These are phyloP conservation scores for Pichia pseudocactophila DNA, from an alignment of 805 yeast genomes.

Conservation along the genomic window DNA sequence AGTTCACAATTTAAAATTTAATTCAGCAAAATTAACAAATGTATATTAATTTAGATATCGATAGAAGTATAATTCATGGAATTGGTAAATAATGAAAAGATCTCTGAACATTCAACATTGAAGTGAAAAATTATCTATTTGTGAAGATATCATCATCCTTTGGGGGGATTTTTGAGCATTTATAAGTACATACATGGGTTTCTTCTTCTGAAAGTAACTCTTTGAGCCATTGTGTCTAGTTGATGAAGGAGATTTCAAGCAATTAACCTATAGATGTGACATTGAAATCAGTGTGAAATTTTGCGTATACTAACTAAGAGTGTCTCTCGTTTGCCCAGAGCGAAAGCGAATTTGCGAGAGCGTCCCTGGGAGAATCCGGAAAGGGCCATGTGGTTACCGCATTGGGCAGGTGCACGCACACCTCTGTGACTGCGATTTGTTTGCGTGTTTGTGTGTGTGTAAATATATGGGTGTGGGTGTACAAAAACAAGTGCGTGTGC, in stretches of 20 bases:
- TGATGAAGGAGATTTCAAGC: constrained; percentile 8
- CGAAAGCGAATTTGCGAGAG: not conserved
- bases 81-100: no score
- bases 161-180: not conserved
- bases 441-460: not conserved
- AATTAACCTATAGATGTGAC: not conserved
- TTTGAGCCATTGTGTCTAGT: constrained; percentile 76
- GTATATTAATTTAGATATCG: no score
- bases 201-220: constrained; percentile 99
- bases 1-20: no score
- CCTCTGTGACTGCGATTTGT: not conserved
- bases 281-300: not conserved
- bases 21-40: no score
- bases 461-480: not conserved
- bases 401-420: not conserved
- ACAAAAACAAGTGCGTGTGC: no score
- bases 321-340: not conserved
- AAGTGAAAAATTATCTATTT: no score
- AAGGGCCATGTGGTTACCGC: no score
- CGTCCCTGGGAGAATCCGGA: not conserved
- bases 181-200: constrained; percentile 80
- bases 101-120: no score
- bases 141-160: not conserved
- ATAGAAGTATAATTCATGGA: no score
- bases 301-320: not conserved